Evolutionary conservation across 1,284 basidiomycete genomes (phyloP), one percentile per base, ranked within the genome.

Genomic region (Calocybe gambosa): DNA sequence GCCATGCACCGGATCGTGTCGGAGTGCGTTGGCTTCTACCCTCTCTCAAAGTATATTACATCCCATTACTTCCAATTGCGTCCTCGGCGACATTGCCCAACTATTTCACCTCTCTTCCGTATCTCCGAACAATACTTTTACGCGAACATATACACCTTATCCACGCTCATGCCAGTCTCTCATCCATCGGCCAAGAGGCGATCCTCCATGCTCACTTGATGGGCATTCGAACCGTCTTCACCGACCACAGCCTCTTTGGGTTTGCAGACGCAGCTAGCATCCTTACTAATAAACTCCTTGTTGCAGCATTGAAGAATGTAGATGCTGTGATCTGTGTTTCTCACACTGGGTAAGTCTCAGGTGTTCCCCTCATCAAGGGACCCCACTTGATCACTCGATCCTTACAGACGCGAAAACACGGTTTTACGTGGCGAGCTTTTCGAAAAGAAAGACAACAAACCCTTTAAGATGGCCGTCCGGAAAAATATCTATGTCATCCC

Each of bases 201-300:
- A 85, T 98, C 46, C 67, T 97, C 23, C 93, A 97, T 59, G 82
- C 92, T 0, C 87, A 92, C 55, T 68, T 89, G 21, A 74, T 96
- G 64, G 86, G 85, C 5, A 75, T 94, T 9, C 79, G 87, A 16
- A 91, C 91, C 0, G 88, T 96, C 7, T 97, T 99, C 63, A 98
- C 96, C 0, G 96, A 99, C 64, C 96, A 99, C 61, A 93, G 89
- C 55, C 69, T 99, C 19, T 99, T 98, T 58, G 93, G 92, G 0
- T 93, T 99, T 56, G 92, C 91, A 38, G 94, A 97, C 58, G 93
- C 93, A 13, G 93, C 93, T 0, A 93, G 93, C 57, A 94, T 99
- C 40, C 69, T 98, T 53, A 98, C 96, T 4, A 99, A 99, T 71
- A 99, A 99, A 64, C 75, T 99, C 31, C 71, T 99, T 21, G 86